Evolutionary conservation across 2,329 filamentous ascomycete genomes (phyloP).

Genomic region (Arthroderma sp.): DNA sequence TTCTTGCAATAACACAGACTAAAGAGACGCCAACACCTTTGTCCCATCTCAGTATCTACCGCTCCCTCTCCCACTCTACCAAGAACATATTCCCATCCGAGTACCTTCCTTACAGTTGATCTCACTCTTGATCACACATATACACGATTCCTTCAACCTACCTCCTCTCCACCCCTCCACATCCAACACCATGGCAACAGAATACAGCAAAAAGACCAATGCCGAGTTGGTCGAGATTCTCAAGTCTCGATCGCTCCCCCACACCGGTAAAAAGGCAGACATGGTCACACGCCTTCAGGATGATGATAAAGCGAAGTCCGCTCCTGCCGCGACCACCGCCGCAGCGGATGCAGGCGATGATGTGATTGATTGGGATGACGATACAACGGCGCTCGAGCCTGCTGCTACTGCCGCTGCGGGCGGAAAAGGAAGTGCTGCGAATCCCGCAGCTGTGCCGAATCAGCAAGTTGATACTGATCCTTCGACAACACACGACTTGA

Average conservation of each 20-base stretch:
- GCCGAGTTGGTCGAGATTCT: constrained; percentile 37
- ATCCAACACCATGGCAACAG: constrained; percentile 23
- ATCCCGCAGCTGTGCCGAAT: constrained; percentile 28
- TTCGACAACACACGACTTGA: constrained; percentile 26
- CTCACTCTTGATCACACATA: too few relatives aligned
- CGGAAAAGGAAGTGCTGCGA: constrained; percentile 24
- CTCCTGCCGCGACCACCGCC: constrained; percentile 4
- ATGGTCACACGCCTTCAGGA: constrained; percentile 35
- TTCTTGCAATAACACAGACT: too few relatives aligned
- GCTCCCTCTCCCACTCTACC: too few relatives aligned
- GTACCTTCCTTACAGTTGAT: too few relatives aligned
- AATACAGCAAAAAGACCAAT: constrained; percentile 39
- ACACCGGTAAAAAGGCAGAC: constrained; percentile 39
- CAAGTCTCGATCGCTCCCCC: constrained; percentile 34
- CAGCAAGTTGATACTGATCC: constrained; percentile 26
- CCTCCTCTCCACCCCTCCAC: neutral
- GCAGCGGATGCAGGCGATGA: constrained; percentile 22
- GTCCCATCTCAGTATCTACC: too few relatives aligned
- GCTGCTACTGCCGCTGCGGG: constrained; percentile 23
- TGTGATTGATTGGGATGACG: constrained; percentile 34
- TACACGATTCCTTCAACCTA: neutral
- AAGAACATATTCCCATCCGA: too few relatives aligned
- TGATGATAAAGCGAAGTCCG: constrained; percentile 29
- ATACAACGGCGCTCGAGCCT: constrained; percentile 18
- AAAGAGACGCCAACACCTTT: too few relatives aligned